A percentile compares a stretch with the other conserved stretches of the same genome.
phyloP scores from a whole-genome alignment of 2,329 filamentous ascomycete genomes.

The Bipolaris gigantea region DNA sequence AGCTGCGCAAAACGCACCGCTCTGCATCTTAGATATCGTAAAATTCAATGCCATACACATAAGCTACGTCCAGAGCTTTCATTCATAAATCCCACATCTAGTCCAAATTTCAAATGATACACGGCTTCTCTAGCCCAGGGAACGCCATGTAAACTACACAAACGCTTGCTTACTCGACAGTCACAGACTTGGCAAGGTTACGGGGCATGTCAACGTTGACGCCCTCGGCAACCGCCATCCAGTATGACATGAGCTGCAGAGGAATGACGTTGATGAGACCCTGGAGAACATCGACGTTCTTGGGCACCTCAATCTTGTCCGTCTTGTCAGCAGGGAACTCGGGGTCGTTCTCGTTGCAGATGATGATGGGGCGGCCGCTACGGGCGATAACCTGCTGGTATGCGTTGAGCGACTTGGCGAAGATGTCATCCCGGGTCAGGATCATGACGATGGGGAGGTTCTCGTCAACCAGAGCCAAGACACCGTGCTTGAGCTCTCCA shows the following conservation, averaged over 20 bases:
- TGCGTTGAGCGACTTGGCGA: constrained; percentile 98
- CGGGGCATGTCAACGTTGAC: constrained; percentile 98
- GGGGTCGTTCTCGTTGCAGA: constrained; percentile 87
- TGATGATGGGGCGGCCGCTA: constrained; percentile 94
- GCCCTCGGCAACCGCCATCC: constrained; percentile 94
- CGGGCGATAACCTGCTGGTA: constrained; percentile 99
- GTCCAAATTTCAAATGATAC: constrained; percentile 26
- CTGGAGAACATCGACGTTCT: constrained; percentile 93
- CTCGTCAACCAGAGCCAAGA: constrained; percentile 95
- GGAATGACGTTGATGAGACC: constrained; percentile 97
- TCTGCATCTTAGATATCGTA: constrained; percentile 23
- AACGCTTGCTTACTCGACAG: constrained; percentile 75
- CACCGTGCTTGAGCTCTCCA: constrained; percentile 98
- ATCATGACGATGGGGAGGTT: constrained; percentile 99
- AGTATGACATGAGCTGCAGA: constrained; percentile 97
- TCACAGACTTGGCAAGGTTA: constrained; percentile 98
- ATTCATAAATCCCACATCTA: constrained; percentile 24
- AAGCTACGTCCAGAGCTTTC: constrained; percentile 27
- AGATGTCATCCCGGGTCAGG: constrained; percentile 90
- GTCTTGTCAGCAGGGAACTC: constrained; percentile 89
- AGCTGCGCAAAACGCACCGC: constrained; percentile 17
- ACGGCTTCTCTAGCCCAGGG: constrained; percentile 22
- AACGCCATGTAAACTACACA: constrained; percentile 18
- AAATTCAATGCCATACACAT: constrained; percentile 15
- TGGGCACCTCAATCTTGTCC: constrained; percentile 96